Evolutionary conservation across 352 stramenopile genomes (phyloP).

Genomic region (Stephanocyclus meneghinianus): DNA sequence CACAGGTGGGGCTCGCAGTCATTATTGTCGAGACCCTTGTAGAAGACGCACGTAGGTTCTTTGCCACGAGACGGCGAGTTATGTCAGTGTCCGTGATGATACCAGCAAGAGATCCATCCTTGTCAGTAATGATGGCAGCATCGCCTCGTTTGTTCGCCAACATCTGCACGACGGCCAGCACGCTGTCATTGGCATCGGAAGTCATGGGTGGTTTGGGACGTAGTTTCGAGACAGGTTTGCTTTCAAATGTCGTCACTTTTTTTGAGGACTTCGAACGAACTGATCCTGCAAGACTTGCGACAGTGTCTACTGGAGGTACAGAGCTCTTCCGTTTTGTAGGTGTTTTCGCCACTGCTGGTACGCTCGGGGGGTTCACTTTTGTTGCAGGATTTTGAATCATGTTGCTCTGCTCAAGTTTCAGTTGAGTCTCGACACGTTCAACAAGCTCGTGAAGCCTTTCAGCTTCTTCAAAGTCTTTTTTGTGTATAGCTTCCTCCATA

Average conservation of each 20-base stretch:
- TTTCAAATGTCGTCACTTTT: conserved; percentile 13
- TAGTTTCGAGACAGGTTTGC: conserved; percentile 67
- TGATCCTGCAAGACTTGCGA: conserved; percentile 29
- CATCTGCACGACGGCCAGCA: conserved; percentile 87
- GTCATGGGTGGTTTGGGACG: conserved; percentile 88
- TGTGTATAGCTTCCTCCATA: conserved; percentile 69
- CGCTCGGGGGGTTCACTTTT: not conserved
- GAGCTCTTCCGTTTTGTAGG: conserved; percentile 13
- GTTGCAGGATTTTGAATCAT: not conserved
- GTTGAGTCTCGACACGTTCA: conserved; percentile 59
- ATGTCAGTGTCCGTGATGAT: conserved; percentile 97
- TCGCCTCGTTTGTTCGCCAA: conserved; percentile 89
- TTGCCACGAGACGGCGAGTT: conserved; percentile 88
- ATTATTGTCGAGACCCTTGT: conserved; percentile 89
- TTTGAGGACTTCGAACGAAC: conserved; percentile 10
- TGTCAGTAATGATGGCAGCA: conserved; percentile 90
- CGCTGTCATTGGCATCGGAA: conserved; percentile 81
- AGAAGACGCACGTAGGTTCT: conserved; percentile 82
- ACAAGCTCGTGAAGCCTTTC: conserved; percentile 71
- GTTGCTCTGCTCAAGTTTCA: conserved; percentile 62
- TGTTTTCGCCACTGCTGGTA: not conserved
- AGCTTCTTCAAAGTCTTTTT: conserved; percentile 77
- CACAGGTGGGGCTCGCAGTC: conserved; percentile 94
- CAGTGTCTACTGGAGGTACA: conserved; percentile 22
- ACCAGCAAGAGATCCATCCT: conserved; percentile 87